Evolutionary conservation across 257 asterid species (phyloP).

Genomic region (Dorcoceras hygrometricum): DNA sequence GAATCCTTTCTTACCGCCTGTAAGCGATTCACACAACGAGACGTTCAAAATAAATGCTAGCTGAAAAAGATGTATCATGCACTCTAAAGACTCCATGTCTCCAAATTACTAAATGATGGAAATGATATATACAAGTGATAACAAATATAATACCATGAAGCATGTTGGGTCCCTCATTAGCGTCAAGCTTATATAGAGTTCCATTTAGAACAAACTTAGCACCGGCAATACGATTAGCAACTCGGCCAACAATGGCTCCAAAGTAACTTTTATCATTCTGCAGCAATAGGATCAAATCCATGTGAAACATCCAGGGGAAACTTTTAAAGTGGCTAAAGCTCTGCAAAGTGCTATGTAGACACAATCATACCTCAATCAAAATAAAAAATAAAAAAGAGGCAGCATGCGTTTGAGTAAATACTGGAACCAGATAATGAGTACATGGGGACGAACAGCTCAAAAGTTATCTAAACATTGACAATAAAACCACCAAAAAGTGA

Average conservation of each 20-base stretch:
- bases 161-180: conserved; percentile 59
- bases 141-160: conserved; percentile 56
- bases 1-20: conserved; percentile 78
- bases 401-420: background rate
- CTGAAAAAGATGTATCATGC: background rate
- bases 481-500: background rate
- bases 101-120: background rate
- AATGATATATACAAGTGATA: background rate
- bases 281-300: conserved; percentile 6
- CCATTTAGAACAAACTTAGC: conserved; percentile 74
- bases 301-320: background rate
- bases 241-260: conserved; percentile 82
- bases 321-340: background rate
- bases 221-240: conserved; percentile 80
- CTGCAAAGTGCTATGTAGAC: background rate
- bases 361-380: background rate
- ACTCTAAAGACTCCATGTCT: background rate
- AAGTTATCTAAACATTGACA: too few relatives aligned
- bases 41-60: background rate
- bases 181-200: conserved; percentile 51
- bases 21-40: background rate
- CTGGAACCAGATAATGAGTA: too few relatives aligned
- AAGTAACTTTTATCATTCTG: conserved; percentile 58
- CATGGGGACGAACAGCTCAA: too few relatives aligned
- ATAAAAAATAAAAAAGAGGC: background rate